A percentile compares a stretch with the other conserved stretches of the same genome.
phyloP scores from a whole-genome alignment of 2,329 filamentous ascomycete species.

The Claviceps sp. region DNA sequence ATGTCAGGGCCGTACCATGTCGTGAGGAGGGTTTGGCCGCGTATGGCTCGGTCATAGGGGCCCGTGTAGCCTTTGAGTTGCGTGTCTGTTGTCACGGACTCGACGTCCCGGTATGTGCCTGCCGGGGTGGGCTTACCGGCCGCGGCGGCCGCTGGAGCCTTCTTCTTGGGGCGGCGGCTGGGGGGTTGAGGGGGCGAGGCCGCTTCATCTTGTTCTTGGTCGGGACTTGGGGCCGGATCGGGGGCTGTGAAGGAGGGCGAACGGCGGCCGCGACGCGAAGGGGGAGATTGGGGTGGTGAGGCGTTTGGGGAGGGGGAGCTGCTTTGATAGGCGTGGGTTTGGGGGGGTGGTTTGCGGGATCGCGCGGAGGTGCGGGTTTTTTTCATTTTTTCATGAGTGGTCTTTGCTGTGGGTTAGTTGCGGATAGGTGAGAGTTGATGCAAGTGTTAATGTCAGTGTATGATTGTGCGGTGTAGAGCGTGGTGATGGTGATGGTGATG shows the following conservation, averaged over 20 bases:
- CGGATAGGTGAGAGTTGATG: too few relatives aligned
- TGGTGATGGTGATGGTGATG: not conserved
- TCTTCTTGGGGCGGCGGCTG: not conserved
- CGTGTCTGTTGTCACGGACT: constrained; percentile 20
- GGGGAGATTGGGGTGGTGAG: not conserved
- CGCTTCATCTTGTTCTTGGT: constrained; percentile 13
- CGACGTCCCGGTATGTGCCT: constrained; percentile 17
- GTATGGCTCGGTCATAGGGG: constrained; percentile 20
- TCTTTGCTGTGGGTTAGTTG: too few relatives aligned
- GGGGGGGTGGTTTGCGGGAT: constrained; percentile 19
- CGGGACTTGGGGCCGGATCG: constrained; percentile 8
- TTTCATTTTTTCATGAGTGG: constrained; percentile 20
- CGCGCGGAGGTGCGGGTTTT: constrained; percentile 25
- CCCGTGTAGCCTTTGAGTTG: constrained; percentile 22
- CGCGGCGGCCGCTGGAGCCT: not conserved
- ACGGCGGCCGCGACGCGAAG: constrained; percentile 6
- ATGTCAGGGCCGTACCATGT: constrained; percentile 29
- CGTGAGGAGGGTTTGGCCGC: constrained; percentile 21
- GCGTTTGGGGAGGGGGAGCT: not conserved
- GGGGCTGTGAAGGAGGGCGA: constrained; percentile 10
- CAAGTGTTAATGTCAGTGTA: too few relatives aligned
- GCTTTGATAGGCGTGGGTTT: constrained; percentile 23
- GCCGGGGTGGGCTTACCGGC: not conserved
- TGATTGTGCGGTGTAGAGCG: not conserved
- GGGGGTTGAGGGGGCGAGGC: not conserved